These are phyloP conservation scores for Castanea mollissima DNA, from an alignment of 306 rosid species.

Conservation along the genomic window DNA sequence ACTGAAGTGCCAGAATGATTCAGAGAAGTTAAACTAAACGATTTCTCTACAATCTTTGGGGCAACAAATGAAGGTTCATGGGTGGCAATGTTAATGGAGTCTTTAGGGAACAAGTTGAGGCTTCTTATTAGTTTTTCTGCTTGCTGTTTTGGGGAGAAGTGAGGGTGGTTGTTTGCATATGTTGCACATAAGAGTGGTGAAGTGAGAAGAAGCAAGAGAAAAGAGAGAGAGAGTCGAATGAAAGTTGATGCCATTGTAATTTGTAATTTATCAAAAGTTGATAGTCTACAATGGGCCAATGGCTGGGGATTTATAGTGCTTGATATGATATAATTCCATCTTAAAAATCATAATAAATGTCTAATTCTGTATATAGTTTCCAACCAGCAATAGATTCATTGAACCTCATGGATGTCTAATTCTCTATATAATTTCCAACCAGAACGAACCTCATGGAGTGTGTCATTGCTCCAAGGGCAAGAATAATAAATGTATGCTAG, in stretches of 20 bases:
- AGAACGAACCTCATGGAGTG: too few species aligned
- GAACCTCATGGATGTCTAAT: too few species aligned
- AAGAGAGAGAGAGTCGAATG: conserved; percentile 20
- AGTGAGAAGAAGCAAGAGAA: conserved; percentile 29
- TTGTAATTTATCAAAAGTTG: neutral
- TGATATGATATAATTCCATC: neutral
- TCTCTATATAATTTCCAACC: too few species aligned
- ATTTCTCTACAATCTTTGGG: conserved; percentile 56
- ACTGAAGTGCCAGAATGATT: conserved; percentile 43
- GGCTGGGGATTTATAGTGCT: conserved; percentile 43
- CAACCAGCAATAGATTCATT: too few species aligned
- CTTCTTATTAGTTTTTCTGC: conserved; percentile 69
- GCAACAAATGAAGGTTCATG: conserved; percentile 28
- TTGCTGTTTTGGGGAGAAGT: conserved; percentile 26
- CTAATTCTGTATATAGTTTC: neutral
- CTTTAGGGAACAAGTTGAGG: conserved; percentile 71
- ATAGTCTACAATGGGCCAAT: conserved; percentile 9
- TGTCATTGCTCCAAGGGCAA: too few species aligned
- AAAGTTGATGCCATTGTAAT: conserved; percentile 50
- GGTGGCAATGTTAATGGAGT: conserved; percentile 43
- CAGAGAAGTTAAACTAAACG: conserved; percentile 52
- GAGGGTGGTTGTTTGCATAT: conserved; percentile 12
- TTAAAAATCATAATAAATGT: neutral
- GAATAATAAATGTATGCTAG: too few species aligned
- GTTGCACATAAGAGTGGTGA: conserved; percentile 36